Evolutionary conservation across 805 yeast species (phyloP).

Genomic region (Vanderwaltozyma verrucispora): DNA sequence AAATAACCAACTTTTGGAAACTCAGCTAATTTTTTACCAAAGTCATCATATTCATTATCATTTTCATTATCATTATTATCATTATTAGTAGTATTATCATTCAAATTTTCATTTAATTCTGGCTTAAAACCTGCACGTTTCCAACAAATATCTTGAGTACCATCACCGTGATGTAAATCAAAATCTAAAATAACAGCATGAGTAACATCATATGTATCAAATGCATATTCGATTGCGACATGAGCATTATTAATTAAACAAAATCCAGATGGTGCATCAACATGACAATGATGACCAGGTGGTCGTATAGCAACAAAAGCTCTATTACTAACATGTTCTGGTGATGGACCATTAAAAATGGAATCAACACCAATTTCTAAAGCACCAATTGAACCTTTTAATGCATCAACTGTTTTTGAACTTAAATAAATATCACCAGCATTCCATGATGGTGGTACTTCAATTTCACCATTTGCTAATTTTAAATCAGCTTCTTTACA

Average conservation of each 20-base stretch:
- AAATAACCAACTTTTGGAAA: slow-evolving; percentile 68
- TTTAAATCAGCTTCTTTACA: slow-evolving; percentile 51
- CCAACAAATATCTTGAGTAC: slow-evolving; percentile 81
- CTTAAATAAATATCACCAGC: slow-evolving; percentile 72
- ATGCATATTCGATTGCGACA: slow-evolving; percentile 70
- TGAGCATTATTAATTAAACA: slow-evolving; percentile 76
- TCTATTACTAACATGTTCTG: slow-evolving; percentile 29
- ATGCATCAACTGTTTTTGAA: slow-evolving; percentile 53
- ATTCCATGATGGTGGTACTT: slow-evolving; percentile 76
- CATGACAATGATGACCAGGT: slow-evolving; percentile 83
- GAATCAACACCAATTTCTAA: slow-evolving; percentile 61
- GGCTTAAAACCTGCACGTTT: slow-evolving; percentile 42
- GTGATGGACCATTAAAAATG: slow-evolving; percentile 31
- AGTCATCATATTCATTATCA: slow-evolving; percentile 33
- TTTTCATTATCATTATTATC: slow-evolving; percentile 22
- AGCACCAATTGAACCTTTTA: slow-evolving; percentile 71
- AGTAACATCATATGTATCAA: slow-evolving; percentile 48
- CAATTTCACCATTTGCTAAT: slow-evolving; percentile 44
- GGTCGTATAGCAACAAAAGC: slow-evolving; percentile 67
- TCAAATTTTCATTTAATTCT: too few species aligned
- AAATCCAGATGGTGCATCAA: slow-evolving; percentile 76
- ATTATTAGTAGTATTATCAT: too few species aligned
- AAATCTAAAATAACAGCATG: slow-evolving; percentile 78
- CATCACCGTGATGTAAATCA: slow-evolving; percentile 85
- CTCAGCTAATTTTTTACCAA: slow-evolving; percentile 32